Conservation (phyloP, 257 asterid genomes). For the Solanum chilense region DNA sequence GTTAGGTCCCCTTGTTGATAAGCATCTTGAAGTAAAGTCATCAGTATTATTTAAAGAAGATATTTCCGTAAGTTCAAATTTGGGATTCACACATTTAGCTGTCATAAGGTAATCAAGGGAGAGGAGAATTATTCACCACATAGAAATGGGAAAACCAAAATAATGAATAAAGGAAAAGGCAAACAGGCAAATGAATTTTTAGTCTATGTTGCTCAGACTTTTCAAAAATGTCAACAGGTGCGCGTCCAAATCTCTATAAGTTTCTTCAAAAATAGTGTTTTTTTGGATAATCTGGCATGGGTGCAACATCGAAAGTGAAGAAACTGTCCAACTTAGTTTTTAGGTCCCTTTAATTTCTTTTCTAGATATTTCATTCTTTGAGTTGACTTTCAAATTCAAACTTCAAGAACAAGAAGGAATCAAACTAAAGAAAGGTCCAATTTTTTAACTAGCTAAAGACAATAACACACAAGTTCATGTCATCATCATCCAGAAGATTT, state of each 20-base stretch:
- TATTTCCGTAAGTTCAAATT: not conserved
- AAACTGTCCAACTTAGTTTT: not conserved
- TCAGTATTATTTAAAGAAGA: not conserved
- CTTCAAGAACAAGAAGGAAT: not conserved
- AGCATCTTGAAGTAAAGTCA: no score
- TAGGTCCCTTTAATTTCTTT: not conserved
- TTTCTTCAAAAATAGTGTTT: not conserved
- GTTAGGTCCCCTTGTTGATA: not conserved
- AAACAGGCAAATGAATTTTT: not conserved
- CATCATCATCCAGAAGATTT: not conserved
- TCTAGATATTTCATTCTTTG: not conserved
- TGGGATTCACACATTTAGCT: not conserved
- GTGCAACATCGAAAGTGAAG: not conserved
- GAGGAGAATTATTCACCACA: not conserved
- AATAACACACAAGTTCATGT: not conserved
- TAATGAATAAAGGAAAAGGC: not conserved
- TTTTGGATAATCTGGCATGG: not conserved
- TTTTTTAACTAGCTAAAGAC: not conserved
- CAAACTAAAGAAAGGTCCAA: not conserved
- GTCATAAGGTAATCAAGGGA: not conserved
- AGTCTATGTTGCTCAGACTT: not conserved
- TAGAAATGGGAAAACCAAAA: not conserved
- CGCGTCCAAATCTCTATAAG: no score
- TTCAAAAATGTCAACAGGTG: not conserved
- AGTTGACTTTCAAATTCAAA: not conserved